phyloP scores from a whole-genome alignment of 169 alveolate species.

The Plasmodium ovale region DNA sequence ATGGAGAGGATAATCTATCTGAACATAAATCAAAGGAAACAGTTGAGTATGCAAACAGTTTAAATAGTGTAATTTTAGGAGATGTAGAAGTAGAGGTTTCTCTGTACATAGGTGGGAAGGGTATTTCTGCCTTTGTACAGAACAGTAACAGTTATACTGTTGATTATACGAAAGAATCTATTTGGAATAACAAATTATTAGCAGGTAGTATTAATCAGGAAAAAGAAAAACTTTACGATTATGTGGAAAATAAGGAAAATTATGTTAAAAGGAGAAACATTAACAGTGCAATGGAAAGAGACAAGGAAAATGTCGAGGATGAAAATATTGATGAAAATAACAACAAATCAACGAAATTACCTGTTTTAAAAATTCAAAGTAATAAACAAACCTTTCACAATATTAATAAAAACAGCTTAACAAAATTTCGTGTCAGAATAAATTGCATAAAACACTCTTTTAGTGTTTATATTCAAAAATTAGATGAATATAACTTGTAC shows the following conservation, averaged over 20 bases:
- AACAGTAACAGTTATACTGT: constrained; percentile 59
- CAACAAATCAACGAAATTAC: constrained; percentile 11
- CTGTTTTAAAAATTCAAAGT: constrained; percentile 71
- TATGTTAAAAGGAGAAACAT: constrained; percentile 25
- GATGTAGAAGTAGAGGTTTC: constrained; percentile 75
- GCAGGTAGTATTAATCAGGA: constrained; percentile 42
- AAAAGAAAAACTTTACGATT: constrained; percentile 4
- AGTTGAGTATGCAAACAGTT: background rate
- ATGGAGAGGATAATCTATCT: background rate
- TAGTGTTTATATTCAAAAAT: constrained; percentile 74
- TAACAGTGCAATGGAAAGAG: background rate
- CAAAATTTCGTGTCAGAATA: constrained; percentile 75
- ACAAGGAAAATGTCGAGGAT: constrained; percentile 13
- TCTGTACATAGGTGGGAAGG: constrained; percentile 72
- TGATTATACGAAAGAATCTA: constrained; percentile 65
- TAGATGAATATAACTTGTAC: constrained; percentile 62
- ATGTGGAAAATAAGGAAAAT: constrained; percentile 40
- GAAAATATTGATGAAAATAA: constrained; percentile 19
- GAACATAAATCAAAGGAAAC: background rate
- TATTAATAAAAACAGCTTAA: constrained; percentile 63
- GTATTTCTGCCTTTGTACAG: constrained; percentile 74
- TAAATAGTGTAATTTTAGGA: constrained; percentile 47
- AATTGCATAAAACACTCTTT: constrained; percentile 72
- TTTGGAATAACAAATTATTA: constrained; percentile 49
- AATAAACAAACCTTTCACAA: constrained; percentile 67